These are phyloP conservation scores for Cucumis melo DNA, from an alignment of 306 rosid genomes.

Conservation along the genomic window DNA sequence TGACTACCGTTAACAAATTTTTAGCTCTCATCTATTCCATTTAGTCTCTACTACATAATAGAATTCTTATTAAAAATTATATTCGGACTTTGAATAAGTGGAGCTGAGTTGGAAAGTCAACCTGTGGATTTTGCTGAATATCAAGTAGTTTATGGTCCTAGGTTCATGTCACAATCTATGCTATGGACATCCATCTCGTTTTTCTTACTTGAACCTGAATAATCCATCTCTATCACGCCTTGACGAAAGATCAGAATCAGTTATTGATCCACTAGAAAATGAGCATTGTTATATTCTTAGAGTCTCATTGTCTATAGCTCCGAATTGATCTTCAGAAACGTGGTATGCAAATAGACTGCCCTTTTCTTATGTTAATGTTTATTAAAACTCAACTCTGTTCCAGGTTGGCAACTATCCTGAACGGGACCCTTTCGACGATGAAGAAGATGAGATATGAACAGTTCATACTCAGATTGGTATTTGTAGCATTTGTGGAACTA, in stretches of 20 bases:
- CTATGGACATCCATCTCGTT: background rate
- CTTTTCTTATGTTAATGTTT: background rate
- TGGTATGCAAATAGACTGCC: background rate
- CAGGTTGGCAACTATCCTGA: constrained; percentile 95
- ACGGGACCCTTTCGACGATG: constrained; percentile 77
- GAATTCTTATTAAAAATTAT: background rate
- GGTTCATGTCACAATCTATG: too few species aligned
- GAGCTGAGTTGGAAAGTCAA: background rate
- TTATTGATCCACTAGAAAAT: background rate
- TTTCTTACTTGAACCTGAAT: background rate
- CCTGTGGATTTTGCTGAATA: background rate
- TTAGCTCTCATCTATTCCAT: too few species aligned
- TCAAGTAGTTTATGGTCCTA: background rate
- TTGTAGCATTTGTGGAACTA: background rate
- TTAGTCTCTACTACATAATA: too few species aligned
- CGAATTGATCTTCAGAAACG: background rate
- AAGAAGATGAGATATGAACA: constrained; percentile 71
- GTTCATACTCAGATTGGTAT: background rate
- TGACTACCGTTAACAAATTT: too few species aligned
- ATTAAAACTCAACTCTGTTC: constrained; percentile 4
- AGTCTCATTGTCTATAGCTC: background rate
- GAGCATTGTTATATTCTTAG: background rate
- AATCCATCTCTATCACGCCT: background rate
- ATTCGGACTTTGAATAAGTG: background rate
- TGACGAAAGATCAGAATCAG: background rate